phyloP scores from a whole-genome alignment of 371 early-diverging fungal genomes.

The Mucor piriformis region DNA sequence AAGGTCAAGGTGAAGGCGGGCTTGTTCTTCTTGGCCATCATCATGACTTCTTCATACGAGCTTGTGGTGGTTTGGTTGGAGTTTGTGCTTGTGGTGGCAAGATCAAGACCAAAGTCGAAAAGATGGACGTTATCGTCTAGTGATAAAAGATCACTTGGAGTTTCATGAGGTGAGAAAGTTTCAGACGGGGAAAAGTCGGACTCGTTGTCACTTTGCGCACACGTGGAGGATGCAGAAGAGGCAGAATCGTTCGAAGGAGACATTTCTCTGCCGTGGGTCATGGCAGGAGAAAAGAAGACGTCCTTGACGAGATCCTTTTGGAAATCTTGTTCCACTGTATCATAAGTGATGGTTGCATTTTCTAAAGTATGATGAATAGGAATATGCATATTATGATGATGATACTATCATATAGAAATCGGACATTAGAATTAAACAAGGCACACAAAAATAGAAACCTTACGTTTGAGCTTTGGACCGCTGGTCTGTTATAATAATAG shows the following conservation, averaged over 20 bases:
- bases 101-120: constrained; percentile 30
- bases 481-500: constrained; percentile 4
- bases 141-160: constrained; percentile 13
- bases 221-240: constrained; percentile 13
- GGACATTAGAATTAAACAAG: background rate
- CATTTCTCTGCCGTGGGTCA: constrained; percentile 28
- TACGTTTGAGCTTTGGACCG: background rate
- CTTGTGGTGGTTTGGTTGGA: constrained; percentile 17
- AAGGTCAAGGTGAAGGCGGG: constrained; percentile 1
- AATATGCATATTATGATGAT: constrained; percentile 16
- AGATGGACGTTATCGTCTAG: constrained; percentile 6
- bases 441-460: background rate
- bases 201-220: constrained; percentile 31
- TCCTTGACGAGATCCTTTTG: constrained; percentile 52
- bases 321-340: constrained; percentile 28
- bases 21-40: constrained; percentile 5
- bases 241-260: constrained; percentile 13
- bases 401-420: constrained; percentile 7
- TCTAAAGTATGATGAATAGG: constrained; percentile 56
- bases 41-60: constrained; percentile 20
- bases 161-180: constrained; percentile 10
- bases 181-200: constrained; percentile 16
- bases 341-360: constrained; percentile 54
- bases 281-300: constrained; percentile 51
- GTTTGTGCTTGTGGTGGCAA: constrained; percentile 14